Evolutionary conservation across 2,329 filamentous ascomycete species (phyloP).

Genomic region (Hypoxylon sp.): DNA sequence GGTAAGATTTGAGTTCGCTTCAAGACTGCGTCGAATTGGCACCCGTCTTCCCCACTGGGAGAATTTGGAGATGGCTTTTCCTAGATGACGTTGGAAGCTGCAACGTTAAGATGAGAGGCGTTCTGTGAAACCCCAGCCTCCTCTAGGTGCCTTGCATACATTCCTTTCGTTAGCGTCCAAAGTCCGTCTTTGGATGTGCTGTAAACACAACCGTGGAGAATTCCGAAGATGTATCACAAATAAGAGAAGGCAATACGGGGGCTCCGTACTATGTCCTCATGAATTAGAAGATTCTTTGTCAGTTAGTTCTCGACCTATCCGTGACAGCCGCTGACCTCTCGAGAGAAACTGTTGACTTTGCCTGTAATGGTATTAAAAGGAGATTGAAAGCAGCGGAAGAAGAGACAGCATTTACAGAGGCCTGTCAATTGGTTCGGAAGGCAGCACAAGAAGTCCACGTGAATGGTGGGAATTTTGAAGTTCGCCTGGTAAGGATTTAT

Average conservation of each 20-base stretch:
- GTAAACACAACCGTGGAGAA: neutral
- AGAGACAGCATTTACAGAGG: neutral
- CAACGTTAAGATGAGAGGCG: slow-evolving; percentile 24
- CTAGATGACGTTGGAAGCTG: slow-evolving; percentile 33
- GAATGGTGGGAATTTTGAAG: slow-evolving; percentile 37
- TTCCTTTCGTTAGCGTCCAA: slow-evolving; percentile 31
- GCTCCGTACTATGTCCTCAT: slow-evolving; percentile 5
- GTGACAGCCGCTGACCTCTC: slow-evolving; percentile 23
- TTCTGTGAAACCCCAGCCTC: slow-evolving; percentile 38
- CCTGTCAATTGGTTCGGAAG: slow-evolving; percentile 28
- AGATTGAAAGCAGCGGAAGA: slow-evolving; percentile 12
- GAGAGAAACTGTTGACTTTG: slow-evolving; percentile 15
- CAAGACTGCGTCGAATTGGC: slow-evolving; percentile 15
- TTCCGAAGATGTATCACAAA: slow-evolving; percentile 20
- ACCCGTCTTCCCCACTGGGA: slow-evolving; percentile 24
- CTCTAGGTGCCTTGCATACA: slow-evolving; percentile 40
- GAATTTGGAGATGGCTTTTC: slow-evolving; percentile 33
- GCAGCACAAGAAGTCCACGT: slow-evolving; percentile 27
- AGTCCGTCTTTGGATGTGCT: neutral
- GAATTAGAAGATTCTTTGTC: slow-evolving; percentile 4
- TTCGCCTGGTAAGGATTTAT: slow-evolving; percentile 26
- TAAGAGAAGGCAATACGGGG: neutral
- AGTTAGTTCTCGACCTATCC: neutral
- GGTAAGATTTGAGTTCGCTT: slow-evolving; percentile 14
- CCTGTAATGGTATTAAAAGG: neutral